Conservation (phyloP, 108 stramenopile genomes). For the Cyclotella distinguenda region DNA sequence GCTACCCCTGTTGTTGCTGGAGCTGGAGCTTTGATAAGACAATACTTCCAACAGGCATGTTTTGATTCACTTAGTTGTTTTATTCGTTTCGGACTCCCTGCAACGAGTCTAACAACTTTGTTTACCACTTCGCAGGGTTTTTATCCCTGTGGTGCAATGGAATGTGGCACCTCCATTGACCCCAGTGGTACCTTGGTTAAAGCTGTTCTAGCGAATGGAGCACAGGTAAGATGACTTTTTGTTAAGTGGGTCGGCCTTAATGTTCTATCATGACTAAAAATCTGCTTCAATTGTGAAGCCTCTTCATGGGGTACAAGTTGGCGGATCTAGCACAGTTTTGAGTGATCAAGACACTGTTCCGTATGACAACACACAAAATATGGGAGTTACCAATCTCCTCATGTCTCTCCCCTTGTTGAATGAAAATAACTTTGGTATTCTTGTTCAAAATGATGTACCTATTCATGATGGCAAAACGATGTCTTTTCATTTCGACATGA, state of each 20-base stretch:
- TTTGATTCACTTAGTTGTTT: no score
- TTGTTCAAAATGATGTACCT: slow-evolving; percentile 18
- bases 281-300: no score
- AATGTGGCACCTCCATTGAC: slow-evolving; percentile 37
- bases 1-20: slow-evolving; percentile 80
- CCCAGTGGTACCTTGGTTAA: slow-evolving; percentile 65
- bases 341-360: not conserved
- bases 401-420: slow-evolving; percentile 15
- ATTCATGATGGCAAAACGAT: slow-evolving; percentile 1
- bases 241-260: no score
- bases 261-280: no score
- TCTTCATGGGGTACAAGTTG: slow-evolving; percentile 17
- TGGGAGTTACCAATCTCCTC: slow-evolving; percentile 38
- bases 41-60: slow-evolving; percentile 55
- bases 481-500: slow-evolving; percentile 14
- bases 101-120: no score
- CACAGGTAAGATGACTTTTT: slow-evolving; percentile 20
- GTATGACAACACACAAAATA: slow-evolving; percentile 55
- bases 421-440: slow-evolving; percentile 32
- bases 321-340: slow-evolving; percentile 18
- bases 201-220: slow-evolving; percentile 63
- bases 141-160: slow-evolving; percentile 53
- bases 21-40: slow-evolving; percentile 69
- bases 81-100: no score
- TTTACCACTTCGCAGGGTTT: slow-evolving; percentile 42